Percentiles rank a stretch among this genome's conserved stretches.
Conservation (phyloP, 208 protist genomes). For the Wallacemonas sp. region DNA sequence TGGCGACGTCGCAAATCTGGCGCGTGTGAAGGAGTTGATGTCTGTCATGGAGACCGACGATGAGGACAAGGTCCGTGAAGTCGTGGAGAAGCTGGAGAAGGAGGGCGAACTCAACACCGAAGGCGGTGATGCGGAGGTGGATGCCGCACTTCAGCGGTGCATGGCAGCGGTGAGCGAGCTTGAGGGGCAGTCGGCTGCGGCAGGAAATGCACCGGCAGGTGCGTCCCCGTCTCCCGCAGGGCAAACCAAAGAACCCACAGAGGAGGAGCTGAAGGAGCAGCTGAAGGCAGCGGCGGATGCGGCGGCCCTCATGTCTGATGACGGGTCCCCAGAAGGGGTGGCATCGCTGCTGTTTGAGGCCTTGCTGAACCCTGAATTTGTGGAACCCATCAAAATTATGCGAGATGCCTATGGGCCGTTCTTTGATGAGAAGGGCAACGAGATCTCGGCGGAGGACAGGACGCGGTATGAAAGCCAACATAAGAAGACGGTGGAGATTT, state of each 20-base stretch:
- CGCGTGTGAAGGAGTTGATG: slow-evolving; percentile 49
- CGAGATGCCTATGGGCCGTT: slow-evolving; percentile 62
- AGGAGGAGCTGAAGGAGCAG: not conserved
- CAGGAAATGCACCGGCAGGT: not conserved
- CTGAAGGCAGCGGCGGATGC: not conserved
- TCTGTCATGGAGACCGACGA: slow-evolving; percentile 50
- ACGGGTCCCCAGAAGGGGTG: slow-evolving; percentile 26
- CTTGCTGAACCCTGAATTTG: slow-evolving; percentile 55
- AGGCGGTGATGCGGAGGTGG: slow-evolving; percentile 26
- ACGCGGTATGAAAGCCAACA: slow-evolving; percentile 56
- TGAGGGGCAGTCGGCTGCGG: slow-evolving; percentile 24
- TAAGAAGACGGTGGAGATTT: slow-evolving; percentile 50
- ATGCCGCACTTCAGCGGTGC: slow-evolving; percentile 31
- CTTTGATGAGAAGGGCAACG: slow-evolving; percentile 35
- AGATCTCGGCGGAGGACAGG: slow-evolving; percentile 41
- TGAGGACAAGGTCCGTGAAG: slow-evolving; percentile 34
- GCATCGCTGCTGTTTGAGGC: slow-evolving; percentile 46
- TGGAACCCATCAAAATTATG: slow-evolving; percentile 61
- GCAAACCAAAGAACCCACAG: not conserved
- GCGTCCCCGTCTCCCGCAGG: not conserved
- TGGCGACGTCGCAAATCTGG: slow-evolving; percentile 39
- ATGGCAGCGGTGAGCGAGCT: slow-evolving; percentile 28
- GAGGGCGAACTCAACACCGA: slow-evolving; percentile 20
- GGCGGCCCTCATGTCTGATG: not conserved
- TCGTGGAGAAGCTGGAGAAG: slow-evolving; percentile 40